Conservation (phyloP, 768 basidiomycete species). For the Calocera viscosa region DNA sequence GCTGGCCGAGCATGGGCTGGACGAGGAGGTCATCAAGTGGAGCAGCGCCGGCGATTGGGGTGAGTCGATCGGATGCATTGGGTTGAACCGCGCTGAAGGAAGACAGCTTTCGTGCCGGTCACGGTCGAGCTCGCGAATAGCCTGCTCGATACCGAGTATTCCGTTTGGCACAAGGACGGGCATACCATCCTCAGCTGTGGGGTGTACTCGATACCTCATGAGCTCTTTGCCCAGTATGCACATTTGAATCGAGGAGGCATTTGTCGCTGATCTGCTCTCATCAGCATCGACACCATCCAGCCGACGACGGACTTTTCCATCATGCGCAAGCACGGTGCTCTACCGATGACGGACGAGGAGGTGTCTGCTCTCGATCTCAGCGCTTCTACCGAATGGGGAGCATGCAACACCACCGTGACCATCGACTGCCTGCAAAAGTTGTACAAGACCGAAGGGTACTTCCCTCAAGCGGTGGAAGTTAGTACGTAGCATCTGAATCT, state of each 20-base stretch:
- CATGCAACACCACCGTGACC: constrained; percentile 6
- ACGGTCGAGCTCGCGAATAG: background rate
- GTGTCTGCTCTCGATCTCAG: background rate
- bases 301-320: constrained; percentile 11
- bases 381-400: background rate
- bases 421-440: constrained; percentile 8
- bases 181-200: background rate
- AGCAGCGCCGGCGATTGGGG: constrained; percentile 1
- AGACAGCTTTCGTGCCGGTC: background rate
- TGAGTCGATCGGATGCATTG: background rate
- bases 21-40: background rate
- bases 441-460: constrained; percentile 12
- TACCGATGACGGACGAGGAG: constrained; percentile 1
- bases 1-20: background rate
- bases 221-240: constrained; percentile 4
- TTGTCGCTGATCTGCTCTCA: background rate
- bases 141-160: constrained; percentile 2
- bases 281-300: constrained; percentile 20
- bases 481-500: background rate
- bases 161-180: constrained; percentile 4
- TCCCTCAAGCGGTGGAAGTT: constrained; percentile 3
- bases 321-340: constrained; percentile 4
- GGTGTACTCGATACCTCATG: background rate
- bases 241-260: too few species aligned
- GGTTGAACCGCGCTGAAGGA: background rate